Evolutionary conservation across 2,329 filamentous ascomycete genomes (phyloP).

Genomic region (Niveomyces coronatus): DNA sequence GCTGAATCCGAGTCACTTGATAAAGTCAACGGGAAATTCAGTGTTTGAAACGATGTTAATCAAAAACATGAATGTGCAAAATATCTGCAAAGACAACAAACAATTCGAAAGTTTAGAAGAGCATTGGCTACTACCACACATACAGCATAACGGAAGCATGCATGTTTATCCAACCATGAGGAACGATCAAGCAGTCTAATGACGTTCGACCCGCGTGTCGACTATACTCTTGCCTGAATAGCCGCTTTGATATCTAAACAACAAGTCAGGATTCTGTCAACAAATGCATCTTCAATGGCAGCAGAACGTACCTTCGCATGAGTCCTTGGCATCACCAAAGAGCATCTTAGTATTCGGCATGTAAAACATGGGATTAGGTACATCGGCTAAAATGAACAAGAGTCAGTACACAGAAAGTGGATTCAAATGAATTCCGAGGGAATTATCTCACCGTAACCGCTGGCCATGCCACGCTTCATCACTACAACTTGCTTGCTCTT

Average conservation of each 20-base stretch:
- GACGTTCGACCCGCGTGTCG: too few relatives aligned
- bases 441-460: conserved; percentile 62
- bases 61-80: too few relatives aligned
- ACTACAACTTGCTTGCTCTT: conserved; percentile 89
- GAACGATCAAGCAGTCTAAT: too few relatives aligned
- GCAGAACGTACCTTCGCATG: conserved; percentile 58
- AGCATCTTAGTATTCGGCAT: conserved; percentile 86
- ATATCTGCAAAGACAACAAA: too few relatives aligned
- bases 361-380: conserved; percentile 89
- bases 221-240: conserved; percentile 20
- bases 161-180: too few relatives aligned
- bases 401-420: too few relatives aligned
- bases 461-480: conserved; percentile 87
- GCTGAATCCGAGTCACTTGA: neutral
- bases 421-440: neutral
- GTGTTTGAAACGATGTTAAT: too few relatives aligned
- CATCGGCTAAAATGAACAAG: conserved; percentile 51
- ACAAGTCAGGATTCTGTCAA: conserved; percentile 15
- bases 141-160: too few relatives aligned
- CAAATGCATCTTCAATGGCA: too few relatives aligned
- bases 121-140: too few relatives aligned
- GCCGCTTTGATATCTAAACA: conserved; percentile 30
- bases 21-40: too few relatives aligned
- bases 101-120: too few relatives aligned
- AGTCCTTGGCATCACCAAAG: conserved; percentile 80